These are phyloP conservation scores for Aspergillus sp. DNA, from an alignment of 2,329 filamentous ascomycete genomes.

Conservation along the genomic window DNA sequence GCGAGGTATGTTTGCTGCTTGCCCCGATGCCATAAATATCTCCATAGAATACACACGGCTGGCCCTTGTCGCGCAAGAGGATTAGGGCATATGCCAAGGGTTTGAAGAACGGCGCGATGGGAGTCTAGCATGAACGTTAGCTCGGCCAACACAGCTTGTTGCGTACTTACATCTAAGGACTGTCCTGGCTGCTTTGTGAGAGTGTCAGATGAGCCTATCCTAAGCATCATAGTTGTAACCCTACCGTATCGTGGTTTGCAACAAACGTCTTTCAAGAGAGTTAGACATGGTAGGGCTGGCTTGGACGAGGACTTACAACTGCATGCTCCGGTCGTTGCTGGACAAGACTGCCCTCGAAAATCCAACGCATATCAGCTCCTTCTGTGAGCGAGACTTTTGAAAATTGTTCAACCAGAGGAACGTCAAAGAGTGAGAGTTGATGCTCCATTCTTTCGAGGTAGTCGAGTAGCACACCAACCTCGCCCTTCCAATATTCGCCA, in stretches of 20 bases:
- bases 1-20: conserved; percentile 47
- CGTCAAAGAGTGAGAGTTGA: conserved; percentile 68
- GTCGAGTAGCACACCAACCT: conserved; percentile 58
- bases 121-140: conserved; percentile 45
- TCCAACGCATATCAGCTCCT: conserved; percentile 63
- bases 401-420: conserved; percentile 71
- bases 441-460: conserved; percentile 64
- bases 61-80: conserved; percentile 65
- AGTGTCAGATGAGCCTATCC: background rate
- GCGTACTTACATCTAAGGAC: conserved; percentile 55
- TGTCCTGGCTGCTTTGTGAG: conserved; percentile 62
- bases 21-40: conserved; percentile 67
- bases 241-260: conserved; percentile 33
- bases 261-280: conserved; percentile 29
- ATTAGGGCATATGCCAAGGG: conserved; percentile 73
- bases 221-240: background rate
- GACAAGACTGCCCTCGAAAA: conserved; percentile 67
- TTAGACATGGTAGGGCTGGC: background rate
- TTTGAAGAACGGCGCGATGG: conserved; percentile 70
- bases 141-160: background rate
- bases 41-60: conserved; percentile 72
- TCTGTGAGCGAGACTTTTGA: conserved; percentile 61
- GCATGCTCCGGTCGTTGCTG: conserved; percentile 50
- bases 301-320: conserved; percentile 16
- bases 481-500: conserved; percentile 71